Conservation (phyloP, 2,329 filamentous ascomycete species). For the Scolecobasidium constrictum region DNA sequence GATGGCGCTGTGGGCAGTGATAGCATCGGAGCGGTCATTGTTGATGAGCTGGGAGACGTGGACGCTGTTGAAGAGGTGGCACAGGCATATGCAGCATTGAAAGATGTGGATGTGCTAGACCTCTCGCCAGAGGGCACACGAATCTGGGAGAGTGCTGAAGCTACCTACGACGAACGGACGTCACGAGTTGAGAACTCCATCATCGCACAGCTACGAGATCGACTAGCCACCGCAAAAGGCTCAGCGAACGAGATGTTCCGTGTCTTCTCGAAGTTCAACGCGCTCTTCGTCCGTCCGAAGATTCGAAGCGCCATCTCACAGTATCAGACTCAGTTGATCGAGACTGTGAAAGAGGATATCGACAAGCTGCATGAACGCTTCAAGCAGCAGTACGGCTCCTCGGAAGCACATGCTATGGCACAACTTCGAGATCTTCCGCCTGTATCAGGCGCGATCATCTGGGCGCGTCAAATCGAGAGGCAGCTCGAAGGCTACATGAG, state of each 20-base stretch:
- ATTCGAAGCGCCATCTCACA: constrained; percentile 96
- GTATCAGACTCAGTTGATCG: constrained; percentile 95
- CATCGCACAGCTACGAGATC: constrained; percentile 84
- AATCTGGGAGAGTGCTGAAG: constrained; percentile 86
- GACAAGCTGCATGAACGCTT: constrained; percentile 88
- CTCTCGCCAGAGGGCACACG: constrained; percentile 83
- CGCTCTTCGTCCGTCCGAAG: constrained; percentile 95
- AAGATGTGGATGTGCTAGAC: constrained; percentile 90
- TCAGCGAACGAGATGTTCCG: constrained; percentile 98
- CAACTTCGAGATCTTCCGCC: constrained; percentile 92
- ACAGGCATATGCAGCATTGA: constrained; percentile 86
- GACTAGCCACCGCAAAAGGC: constrained; percentile 83
- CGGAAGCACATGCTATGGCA: constrained; percentile 95
- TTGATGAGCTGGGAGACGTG: constrained; percentile 93
- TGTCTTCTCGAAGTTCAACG: constrained; percentile 99
- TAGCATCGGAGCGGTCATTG: constrained; percentile 46
- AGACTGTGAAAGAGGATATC: constrained; percentile 96
- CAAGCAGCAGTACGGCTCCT: constrained; percentile 97
- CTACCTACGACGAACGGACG: constrained; percentile 93
- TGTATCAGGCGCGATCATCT: constrained; percentile 93
- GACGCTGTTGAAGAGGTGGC: constrained; percentile 94
- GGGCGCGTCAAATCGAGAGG: constrained; percentile 92
- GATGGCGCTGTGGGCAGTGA: constrained; percentile 19
- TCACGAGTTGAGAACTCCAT: constrained; percentile 98
- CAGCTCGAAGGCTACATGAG: constrained; percentile 96